A percentile compares a stretch with the other conserved stretches of the same genome.
These are phyloP conservation scores for Phaeosphaeriaceae sp. DNA, from an alignment of 2,329 filamentous ascomycete species.

Conservation along the genomic window DNA sequence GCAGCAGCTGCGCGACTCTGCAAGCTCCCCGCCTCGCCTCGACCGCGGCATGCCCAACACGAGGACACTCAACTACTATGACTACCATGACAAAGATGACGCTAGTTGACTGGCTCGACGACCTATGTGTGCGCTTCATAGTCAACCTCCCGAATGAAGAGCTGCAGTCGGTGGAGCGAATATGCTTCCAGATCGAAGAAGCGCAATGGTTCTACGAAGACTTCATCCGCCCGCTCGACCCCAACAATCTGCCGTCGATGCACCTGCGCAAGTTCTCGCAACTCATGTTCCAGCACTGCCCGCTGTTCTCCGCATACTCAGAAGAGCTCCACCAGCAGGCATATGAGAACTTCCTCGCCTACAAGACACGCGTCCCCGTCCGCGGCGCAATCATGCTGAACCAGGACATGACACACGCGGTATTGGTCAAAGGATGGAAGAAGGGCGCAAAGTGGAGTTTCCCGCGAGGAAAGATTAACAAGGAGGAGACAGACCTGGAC, in stretches of 20 bases:
- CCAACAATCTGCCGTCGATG: conserved; percentile 80
- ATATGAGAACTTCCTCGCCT: conserved; percentile 89
- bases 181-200: conserved; percentile 98
- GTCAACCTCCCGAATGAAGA: conserved; percentile 95
- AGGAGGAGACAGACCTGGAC: conserved; percentile 91
- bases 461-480: conserved; percentile 96
- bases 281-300: conserved; percentile 92
- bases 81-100: conserved; percentile 68
- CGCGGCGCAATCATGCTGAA: conserved; percentile 94
- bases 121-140: conserved; percentile 96
- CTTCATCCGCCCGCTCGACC: conserved; percentile 91
- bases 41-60: conserved; percentile 66
- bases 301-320: conserved; percentile 81
- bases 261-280: conserved; percentile 84
- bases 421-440: conserved; percentile 98
- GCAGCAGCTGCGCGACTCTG: too few relatives aligned
- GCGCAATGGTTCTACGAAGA: conserved; percentile 99
- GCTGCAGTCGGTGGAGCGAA: conserved; percentile 85
- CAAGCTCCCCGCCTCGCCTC: too few relatives aligned
- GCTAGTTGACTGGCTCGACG: conserved; percentile 96
- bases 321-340: conserved; percentile 79
- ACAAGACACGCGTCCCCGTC: conserved; percentile 94
- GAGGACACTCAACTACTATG: conserved; percentile 64
- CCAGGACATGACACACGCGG: conserved; percentile 88
- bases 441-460: conserved; percentile 97